phyloP scores from a whole-genome alignment of 2,329 filamentous ascomycete species.

The Aureobasidium melanogenum region DNA sequence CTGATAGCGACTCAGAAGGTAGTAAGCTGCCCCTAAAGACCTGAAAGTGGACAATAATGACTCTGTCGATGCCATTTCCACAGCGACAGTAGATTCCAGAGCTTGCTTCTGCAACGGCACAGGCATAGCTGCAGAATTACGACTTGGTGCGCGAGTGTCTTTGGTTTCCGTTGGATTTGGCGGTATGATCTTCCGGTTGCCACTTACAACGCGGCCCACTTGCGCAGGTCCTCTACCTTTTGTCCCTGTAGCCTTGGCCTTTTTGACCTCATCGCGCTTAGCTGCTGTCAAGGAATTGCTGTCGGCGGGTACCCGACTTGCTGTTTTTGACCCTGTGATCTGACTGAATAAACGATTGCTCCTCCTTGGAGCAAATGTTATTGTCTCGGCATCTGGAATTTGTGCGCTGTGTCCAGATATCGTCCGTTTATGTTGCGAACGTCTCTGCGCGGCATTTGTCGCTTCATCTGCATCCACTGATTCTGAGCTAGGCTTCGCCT shows the following conservation, averaged over 20 bases:
- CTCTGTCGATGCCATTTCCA: slow-evolving; percentile 61
- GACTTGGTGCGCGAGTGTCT: slow-evolving; percentile 49
- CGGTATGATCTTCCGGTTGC: slow-evolving; percentile 60
- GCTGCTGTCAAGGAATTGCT: neutral
- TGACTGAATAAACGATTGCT: slow-evolving; percentile 48
- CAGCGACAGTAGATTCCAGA: slow-evolving; percentile 9
- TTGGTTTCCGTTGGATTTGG: slow-evolving; percentile 51
- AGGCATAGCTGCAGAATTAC: slow-evolving; percentile 42
- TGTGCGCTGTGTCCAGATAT: slow-evolving; percentile 69
- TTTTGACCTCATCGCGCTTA: slow-evolving; percentile 57
- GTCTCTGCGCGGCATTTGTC: slow-evolving; percentile 9
- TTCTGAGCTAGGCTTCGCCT: slow-evolving; percentile 32
- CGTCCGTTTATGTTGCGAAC: slow-evolving; percentile 62
- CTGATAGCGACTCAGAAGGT: slow-evolving; percentile 67
- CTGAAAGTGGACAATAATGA: slow-evolving; percentile 72
- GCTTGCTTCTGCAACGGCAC: slow-evolving; percentile 20
- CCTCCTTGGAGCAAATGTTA: slow-evolving; percentile 36
- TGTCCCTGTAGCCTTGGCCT: slow-evolving; percentile 65
- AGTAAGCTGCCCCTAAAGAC: slow-evolving; percentile 74
- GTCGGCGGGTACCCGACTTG: slow-evolving; percentile 36
- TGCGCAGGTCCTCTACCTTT: slow-evolving; percentile 60
- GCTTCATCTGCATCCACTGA: slow-evolving; percentile 26
- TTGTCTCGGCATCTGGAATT: slow-evolving; percentile 21
- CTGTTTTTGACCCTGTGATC: slow-evolving; percentile 47
- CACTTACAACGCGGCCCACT: slow-evolving; percentile 80